phyloP scores from a whole-genome alignment of 2,329 filamentous ascomycete genomes.

The Paecilomyces sp. region DNA sequence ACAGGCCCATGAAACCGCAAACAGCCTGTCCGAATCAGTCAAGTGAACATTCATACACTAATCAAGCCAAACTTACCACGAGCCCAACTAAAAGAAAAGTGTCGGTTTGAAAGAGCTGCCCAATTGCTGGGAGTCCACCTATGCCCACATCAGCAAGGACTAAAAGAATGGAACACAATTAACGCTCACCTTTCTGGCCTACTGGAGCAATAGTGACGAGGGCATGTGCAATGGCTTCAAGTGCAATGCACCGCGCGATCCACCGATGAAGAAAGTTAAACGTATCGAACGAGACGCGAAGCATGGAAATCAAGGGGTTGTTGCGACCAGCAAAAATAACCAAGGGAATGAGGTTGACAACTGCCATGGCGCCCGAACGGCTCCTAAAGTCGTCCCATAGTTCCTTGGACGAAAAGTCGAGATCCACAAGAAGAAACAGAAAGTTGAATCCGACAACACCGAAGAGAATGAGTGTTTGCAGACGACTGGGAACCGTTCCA shows the following conservation, averaged over 20 bases:
- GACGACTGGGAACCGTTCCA: slow-evolving; percentile 21
- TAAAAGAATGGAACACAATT: background rate
- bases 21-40: slow-evolving; percentile 20
- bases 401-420: slow-evolving; percentile 17
- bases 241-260: slow-evolving; percentile 62
- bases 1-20: slow-evolving; percentile 50
- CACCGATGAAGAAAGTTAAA: slow-evolving; percentile 62
- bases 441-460: slow-evolving; percentile 16
- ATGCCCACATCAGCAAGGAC: background rate
- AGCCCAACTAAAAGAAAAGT: slow-evolving; percentile 7
- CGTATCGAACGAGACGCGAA: slow-evolving; percentile 28
- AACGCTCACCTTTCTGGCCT: slow-evolving; percentile 38
- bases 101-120: background rate
- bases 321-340: slow-evolving; percentile 30
- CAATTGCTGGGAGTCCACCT: background rate
- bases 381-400: slow-evolving; percentile 9
- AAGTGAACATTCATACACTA: background rate
- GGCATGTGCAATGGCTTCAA: slow-evolving; percentile 61
- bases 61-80: slow-evolving; percentile 15
- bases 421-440: slow-evolving; percentile 38
- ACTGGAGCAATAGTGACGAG: slow-evolving; percentile 64
- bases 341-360: slow-evolving; percentile 31
- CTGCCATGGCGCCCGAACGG: slow-evolving; percentile 20
- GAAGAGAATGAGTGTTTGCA: slow-evolving; percentile 21
- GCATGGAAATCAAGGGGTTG: slow-evolving; percentile 29